Conservation (phyloP, 441 rosid species). For the Erysimum cheiri region DNA sequence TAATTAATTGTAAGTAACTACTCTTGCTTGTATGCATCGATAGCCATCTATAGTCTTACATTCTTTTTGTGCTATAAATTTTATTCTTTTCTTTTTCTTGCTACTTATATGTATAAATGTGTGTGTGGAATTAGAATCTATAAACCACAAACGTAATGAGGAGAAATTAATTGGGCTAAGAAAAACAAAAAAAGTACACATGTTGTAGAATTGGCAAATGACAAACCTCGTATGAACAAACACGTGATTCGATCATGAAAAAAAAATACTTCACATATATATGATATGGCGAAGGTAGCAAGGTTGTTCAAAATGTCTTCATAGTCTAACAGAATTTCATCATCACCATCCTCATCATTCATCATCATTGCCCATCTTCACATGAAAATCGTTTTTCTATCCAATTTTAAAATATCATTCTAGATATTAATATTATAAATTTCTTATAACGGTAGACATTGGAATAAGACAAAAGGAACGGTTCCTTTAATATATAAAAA, state of each 20-base stretch:
- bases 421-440: slow-evolving; percentile 28
- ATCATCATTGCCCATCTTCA: slow-evolving; percentile 42
- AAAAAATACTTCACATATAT: slow-evolving; percentile 19
- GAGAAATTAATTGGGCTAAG: slow-evolving; percentile 10
- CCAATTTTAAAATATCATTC: neutral
- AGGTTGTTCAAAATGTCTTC: slow-evolving; percentile 40
- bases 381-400: slow-evolving; percentile 34
- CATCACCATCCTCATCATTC: slow-evolving; percentile 43
- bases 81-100: neutral
- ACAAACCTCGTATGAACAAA: slow-evolving; percentile 39
- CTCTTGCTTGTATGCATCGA: neutral
- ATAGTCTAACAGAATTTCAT: slow-evolving; percentile 39
- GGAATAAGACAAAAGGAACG: slow-evolving; percentile 30
- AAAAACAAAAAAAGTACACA: slow-evolving; percentile 1
- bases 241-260: slow-evolving; percentile 31
- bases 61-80: slow-evolving; percentile 14
- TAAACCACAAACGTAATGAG: slow-evolving; percentile 11
- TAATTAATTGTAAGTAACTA: neutral
- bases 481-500: slow-evolving; percentile 22
- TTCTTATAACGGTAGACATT: slow-evolving; percentile 37
- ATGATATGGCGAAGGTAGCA: slow-evolving; percentile 14
- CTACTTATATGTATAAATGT: no score
- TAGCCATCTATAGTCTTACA: slow-evolving; percentile 11
- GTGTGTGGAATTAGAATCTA: neutral
- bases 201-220: slow-evolving; percentile 33